Percentiles rank a stretch among this genome's conserved stretches.
Conservation (phyloP, 1,139 yeast genomes). For the Suhomyces choctaworum region DNA sequence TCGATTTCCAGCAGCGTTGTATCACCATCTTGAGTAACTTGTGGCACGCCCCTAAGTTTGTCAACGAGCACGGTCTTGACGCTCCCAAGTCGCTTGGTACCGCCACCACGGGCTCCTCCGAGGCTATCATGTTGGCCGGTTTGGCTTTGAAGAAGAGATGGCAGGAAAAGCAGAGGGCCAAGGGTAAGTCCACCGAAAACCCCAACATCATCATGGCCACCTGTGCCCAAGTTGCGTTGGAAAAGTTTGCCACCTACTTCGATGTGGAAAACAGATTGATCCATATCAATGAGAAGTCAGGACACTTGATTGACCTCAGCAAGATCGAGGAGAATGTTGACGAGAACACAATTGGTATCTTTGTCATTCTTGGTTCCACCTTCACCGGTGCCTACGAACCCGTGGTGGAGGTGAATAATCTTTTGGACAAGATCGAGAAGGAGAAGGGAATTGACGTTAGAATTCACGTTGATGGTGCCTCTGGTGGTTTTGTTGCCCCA, state of each 20-base stretch:
- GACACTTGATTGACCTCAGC: conserved; percentile 63
- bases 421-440: conserved; percentile 66
- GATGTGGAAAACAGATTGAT: conserved; percentile 85
- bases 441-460: conserved; percentile 71
- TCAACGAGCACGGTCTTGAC: conserved; percentile 29
- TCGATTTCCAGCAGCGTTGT: conserved; percentile 80
- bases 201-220: conserved; percentile 95
- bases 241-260: conserved; percentile 89
- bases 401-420: conserved; percentile 56
- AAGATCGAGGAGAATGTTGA: conserved; percentile 66
- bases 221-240: conserved; percentile 92
- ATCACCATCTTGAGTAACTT: conserved; percentile 73
- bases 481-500: conserved; percentile 89
- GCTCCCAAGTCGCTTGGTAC: conserved; percentile 66
- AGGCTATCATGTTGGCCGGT: conserved; percentile 92
- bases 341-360: conserved; percentile 91
- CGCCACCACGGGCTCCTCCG: conserved; percentile 92
- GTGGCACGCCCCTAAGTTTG: conserved; percentile 69
- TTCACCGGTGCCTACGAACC: conserved; percentile 92
- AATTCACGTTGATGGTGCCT: conserved; percentile 92
- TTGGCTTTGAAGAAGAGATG: conserved; percentile 87
- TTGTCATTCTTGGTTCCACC: conserved; percentile 86
- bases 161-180: conserved; percentile 65
- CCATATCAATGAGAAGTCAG: conserved; percentile 58
- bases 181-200: conserved; percentile 58